phyloP scores from a whole-genome alignment of 1,284 basidiomycete species.

The Rhizoctonia solani region DNA sequence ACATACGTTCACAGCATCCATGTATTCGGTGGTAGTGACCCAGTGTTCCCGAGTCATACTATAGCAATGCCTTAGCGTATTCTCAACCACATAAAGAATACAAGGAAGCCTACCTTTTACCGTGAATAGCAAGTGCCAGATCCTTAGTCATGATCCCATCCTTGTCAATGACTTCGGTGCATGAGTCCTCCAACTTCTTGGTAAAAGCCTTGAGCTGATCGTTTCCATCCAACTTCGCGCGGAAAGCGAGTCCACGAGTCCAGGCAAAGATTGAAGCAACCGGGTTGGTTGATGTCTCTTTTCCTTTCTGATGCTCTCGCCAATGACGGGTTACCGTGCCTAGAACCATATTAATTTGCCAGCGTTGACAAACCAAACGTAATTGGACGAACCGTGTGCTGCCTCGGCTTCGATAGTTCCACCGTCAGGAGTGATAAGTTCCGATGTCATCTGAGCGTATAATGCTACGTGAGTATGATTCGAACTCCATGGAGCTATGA shows the following conservation, averaged over 20 bases:
- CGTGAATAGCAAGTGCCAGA: slow-evolving; percentile 92
- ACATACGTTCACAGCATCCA: slow-evolving; percentile 83
- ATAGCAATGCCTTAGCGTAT: not conserved
- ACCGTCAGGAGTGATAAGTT: slow-evolving; percentile 96
- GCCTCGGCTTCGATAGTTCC: slow-evolving; percentile 90
- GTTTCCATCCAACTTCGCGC: slow-evolving; percentile 91
- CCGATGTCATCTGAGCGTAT: slow-evolving; percentile 96
- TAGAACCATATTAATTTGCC: slow-evolving; percentile 41
- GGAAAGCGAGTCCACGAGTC: slow-evolving; percentile 93
- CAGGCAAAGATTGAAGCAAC: slow-evolving; percentile 99
- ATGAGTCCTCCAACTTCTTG: slow-evolving; percentile 79
- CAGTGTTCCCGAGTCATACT: slow-evolving; percentile 87
- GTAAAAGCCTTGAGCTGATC: slow-evolving; percentile 78
- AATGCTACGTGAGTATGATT: not conserved
- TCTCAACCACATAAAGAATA: slow-evolving; percentile 31
- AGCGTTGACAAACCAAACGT: not conserved
- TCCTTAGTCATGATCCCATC: slow-evolving; percentile 97
- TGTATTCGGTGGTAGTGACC: slow-evolving; percentile 89
- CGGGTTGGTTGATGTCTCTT: slow-evolving; percentile 96
- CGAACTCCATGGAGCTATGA: slow-evolving; percentile 36
- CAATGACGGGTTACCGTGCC: slow-evolving; percentile 93
- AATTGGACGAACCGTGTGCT: slow-evolving; percentile 70
- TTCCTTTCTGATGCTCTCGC: slow-evolving; percentile 94
- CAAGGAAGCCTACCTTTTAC: slow-evolving; percentile 57
- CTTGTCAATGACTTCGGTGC: slow-evolving; percentile 88